Evolutionary conservation across 1,284 basidiomycete genomes (phyloP).

Genomic region (Ganoderma lingzhi): DNA sequence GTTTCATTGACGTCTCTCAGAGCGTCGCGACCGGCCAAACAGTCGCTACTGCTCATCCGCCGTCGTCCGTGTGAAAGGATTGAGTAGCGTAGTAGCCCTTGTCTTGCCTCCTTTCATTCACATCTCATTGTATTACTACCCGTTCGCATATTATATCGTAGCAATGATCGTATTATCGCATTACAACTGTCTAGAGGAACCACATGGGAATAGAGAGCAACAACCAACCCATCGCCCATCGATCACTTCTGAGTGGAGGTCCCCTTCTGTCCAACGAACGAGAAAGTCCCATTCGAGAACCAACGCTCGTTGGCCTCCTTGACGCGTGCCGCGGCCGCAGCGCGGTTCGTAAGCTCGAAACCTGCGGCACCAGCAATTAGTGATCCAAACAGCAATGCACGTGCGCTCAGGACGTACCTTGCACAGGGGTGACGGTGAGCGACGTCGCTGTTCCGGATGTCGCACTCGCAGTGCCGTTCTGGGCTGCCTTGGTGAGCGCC

Average conservation of each 20-base stretch:
- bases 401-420: constrained; percentile 68
- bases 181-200: constrained; percentile 15
- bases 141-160: constrained; percentile 27
- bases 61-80: constrained; percentile 36
- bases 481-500: constrained; percentile 77
- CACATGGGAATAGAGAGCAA: neutral
- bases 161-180: constrained; percentile 23
- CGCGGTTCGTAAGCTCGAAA: constrained; percentile 89
- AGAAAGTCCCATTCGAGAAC: constrained; percentile 90
- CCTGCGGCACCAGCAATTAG: constrained; percentile 50
- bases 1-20: constrained; percentile 84
- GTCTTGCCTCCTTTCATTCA: constrained; percentile 10
- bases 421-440: constrained; percentile 94
- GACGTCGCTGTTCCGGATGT: constrained; percentile 91
- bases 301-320: constrained; percentile 94
- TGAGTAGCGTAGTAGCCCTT: constrained; percentile 7
- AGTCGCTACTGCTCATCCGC: constrained; percentile 67
- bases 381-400: neutral
- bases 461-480: constrained; percentile 60
- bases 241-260: constrained; percentile 27
- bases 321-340: constrained; percentile 79
- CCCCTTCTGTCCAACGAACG: constrained; percentile 79
- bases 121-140: constrained; percentile 27
- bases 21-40: constrained; percentile 72
- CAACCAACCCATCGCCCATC: neutral